Base-by-base conservation (phyloP, 2,329 filamentous ascomycete species). In the Sporothrix globosa region DNA sequence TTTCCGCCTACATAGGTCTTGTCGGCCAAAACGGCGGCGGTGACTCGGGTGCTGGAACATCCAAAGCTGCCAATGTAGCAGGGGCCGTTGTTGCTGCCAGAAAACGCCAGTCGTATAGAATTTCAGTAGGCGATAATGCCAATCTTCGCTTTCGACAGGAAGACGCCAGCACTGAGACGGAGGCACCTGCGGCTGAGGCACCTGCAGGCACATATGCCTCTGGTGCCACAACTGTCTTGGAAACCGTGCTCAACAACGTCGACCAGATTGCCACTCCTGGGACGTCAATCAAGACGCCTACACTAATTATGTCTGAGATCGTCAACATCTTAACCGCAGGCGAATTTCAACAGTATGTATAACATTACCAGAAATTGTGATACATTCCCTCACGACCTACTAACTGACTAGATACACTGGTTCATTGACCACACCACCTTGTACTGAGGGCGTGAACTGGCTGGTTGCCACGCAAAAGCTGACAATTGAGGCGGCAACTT, bases 381-480 rank as follows among this genome's bases (percentile, higher is more conserved):
- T n/a, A n/a, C n/a, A n/a, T 27, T 27, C 4, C 4, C 27, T 27
- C 27, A 27, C 27, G 2, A 4, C 27, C 27, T 4, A 4, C 27
- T 27, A 4, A 27, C 27, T 2, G 4, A 2, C 27, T 27, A 27
- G 27, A 27, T 27, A 27, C 76, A 75, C 79, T 2, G 83, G 83
- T 34, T 84, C 83, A 4, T 78, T 85, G 48, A 85, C 83, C 14
- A 85, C 83, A 10, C 83, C 83, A 24, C 83, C 83, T 2, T 85
- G 83, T 78, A 77, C 77, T 17, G 83, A 85, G 75, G 80, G 79
- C 27, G 82, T 85, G 41, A 76, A 76, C 71, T 85, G 83, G 83
- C 80, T 83, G 68, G 82, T 85, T 9, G 79, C 81, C n/a, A 81
- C 82, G 4, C 76, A 81, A 69, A 80, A 79, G 66, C 79, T 84